Evolutionary conservation across 192 early-diverging fungal genomes (phyloP), one percentile per base, ranked within the genome.

Genomic region (Funneliformis geosporum): DNA sequence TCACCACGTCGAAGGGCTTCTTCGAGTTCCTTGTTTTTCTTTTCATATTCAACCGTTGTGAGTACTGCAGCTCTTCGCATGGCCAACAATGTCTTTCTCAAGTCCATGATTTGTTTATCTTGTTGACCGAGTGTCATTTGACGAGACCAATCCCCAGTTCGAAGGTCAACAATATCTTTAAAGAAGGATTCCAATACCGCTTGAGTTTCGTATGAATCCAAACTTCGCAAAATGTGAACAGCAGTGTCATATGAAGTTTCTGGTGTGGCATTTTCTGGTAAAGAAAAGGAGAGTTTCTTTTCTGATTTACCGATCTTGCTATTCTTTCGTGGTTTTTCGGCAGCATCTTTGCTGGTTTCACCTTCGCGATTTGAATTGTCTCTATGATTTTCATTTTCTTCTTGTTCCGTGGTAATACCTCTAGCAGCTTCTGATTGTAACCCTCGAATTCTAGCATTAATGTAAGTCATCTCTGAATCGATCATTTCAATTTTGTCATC

Each of bases 11-110:
- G 80, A 4, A 86, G 64, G 74, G 82, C 68, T 50, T 82, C 78
- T 73, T 87, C 86, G 38, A 83, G 73, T 25, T 79, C 80, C 79
- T 83, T 82, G 47, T 82, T 86, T 42, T 81, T 82, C 62, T 82
- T 87, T 75, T 87, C 87, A 61, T 88, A 87, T 50, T 80, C 81
- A 9, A 83, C 46, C 1, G 89, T 86, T 2, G 85, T 83, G 42
- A 83, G 81, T 9, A 89, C 87, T 16, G 89, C 89, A 1, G 88
- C 89, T 70, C 85, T 82, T 21, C 87, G 86, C 90, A 91, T 91
- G 18, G 87, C 83, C 69, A 88, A 85, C 50, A 91, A 79, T 14
- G 87, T 88, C 21, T 86, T 82, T 60, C 89, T 84, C 43, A 91
- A 81, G 47, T 90, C 86, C 42, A 80, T 79, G 3, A 89, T 84